A percentile compares a stretch with the other conserved stretches of the same genome.
phyloP scores from a whole-genome alignment of 2,329 filamentous ascomycete genomes.

The Huntiella omanensis region DNA sequence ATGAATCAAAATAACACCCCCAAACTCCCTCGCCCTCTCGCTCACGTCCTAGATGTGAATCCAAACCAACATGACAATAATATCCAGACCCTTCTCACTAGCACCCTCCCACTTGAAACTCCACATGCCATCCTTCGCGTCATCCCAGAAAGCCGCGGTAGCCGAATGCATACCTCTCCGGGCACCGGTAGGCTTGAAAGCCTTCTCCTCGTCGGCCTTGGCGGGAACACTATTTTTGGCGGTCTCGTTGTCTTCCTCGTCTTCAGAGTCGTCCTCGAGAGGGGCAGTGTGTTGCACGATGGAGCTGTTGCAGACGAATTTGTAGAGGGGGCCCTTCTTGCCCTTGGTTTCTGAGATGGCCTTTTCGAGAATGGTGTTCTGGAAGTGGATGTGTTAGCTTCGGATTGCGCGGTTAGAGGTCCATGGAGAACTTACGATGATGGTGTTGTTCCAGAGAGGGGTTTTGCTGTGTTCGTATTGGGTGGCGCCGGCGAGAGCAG shows the following conservation, averaged over 20 bases:
- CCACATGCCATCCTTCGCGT: slow-evolving; percentile 81
- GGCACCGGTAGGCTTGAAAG: slow-evolving; percentile 54
- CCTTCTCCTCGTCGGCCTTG: slow-evolving; percentile 34
- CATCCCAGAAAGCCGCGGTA: slow-evolving; percentile 75
- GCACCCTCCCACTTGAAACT: slow-evolving; percentile 66
- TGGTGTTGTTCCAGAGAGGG: slow-evolving; percentile 72
- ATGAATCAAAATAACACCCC: background rate
- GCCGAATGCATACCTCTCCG: slow-evolving; percentile 81
- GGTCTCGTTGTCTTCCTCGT: slow-evolving; percentile 34
- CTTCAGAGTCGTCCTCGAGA: slow-evolving; percentile 34
- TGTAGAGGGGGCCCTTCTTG: slow-evolving; percentile 44
- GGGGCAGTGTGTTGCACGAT: slow-evolving; percentile 85
- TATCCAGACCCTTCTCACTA: slow-evolving; percentile 47
- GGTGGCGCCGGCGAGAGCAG: slow-evolving; percentile 52
- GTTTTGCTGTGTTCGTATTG: slow-evolving; percentile 79
- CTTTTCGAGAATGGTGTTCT: slow-evolving; percentile 61
- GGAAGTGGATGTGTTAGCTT: slow-evolving; percentile 5
- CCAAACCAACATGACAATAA: slow-evolving; percentile 61
- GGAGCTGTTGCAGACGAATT: slow-evolving; percentile 94
- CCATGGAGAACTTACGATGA: slow-evolving; percentile 51
- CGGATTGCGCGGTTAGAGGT: background rate
- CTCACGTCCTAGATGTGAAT: slow-evolving; percentile 37
- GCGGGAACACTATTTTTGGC: slow-evolving; percentile 30
- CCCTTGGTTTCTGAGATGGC: slow-evolving; percentile 52
- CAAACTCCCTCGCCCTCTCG: background rate